Base-by-base conservation (phyloP, 139 green algal genomes). In the Coccomyxa sp. region DNA sequence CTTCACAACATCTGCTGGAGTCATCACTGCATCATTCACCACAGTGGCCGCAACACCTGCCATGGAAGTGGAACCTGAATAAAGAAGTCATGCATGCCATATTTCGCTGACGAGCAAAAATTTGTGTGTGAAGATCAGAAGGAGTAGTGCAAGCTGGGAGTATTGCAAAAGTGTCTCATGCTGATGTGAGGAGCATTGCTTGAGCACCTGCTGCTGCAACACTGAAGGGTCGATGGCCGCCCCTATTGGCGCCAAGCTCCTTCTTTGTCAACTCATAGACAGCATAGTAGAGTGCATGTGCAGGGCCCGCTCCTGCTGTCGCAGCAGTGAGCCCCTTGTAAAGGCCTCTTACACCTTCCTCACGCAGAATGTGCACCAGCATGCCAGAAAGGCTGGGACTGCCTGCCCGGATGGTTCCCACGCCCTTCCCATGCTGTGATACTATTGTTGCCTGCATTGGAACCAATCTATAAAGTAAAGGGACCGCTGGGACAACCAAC, bases 261-360 rank as follows among this genome's bases (percentile, higher is more conserved):
- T 95, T 68, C 90, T 99, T 98, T 28, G 90, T 91, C n/a, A 80
- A 60, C 85, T 99, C 96, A 84, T 99, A 99, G 11, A 93, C 88
- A 0, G 94, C 93, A 89, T 99, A 99, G 89, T 99, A 97, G 30
- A 99, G 81, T 0, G 96, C 96, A 85, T 99, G 96, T 14, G 94
- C 94, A 28, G 96, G 96, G 63, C 63, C 63, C 21, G 63, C 63
- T 71, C 63, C 63, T 25, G 21, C 18, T 21, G 21, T 25, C 10
- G 63, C 63, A 71, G 63, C 18, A 28, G 63, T 71, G 18, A 71
- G 63, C 18, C 63, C 63, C 63, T 25, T 71, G 63, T 71, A 71
- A 21, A 71, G 21, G 63, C 63, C 21, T 71, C 63, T 25, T 1
- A 71, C 21, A 25, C 63, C 63, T 25, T 71, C 38, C 66, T 23